These are phyloP conservation scores for Colletotrichum noveboracense DNA, from an alignment of 2,329 filamentous ascomycete species.

Conservation along the genomic window DNA sequence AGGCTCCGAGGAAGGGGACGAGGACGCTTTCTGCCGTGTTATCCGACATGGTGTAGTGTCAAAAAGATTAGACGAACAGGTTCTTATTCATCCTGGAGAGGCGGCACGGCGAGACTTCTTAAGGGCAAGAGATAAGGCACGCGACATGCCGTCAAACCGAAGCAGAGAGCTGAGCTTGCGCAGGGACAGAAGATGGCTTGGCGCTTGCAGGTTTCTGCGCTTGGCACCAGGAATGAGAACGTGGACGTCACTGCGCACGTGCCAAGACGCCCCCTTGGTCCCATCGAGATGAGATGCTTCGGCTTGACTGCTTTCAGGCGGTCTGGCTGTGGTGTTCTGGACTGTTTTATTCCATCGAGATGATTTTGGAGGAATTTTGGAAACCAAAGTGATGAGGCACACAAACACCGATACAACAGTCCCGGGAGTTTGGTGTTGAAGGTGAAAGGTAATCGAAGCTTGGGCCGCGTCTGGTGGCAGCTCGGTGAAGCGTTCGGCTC, in stretches of 20 bases:
- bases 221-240: conserved; percentile 6
- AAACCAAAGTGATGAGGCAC: background rate
- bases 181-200: conserved; percentile 2
- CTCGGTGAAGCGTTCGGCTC: background rate
- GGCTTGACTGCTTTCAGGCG: background rate
- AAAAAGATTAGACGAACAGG: background rate
- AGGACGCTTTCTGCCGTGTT: conserved; percentile 25
- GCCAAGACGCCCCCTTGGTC: background rate
- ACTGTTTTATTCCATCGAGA: background rate
- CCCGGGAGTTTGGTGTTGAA: background rate
- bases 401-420: background rate
- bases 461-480: rapidly evolving
- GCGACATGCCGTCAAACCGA: background rate
- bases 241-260: conserved; percentile 17
- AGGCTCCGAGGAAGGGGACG: conserved; percentile 46
- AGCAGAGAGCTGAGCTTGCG: background rate
- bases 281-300: background rate
- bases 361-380: background rate
- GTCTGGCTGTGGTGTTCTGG: background rate
- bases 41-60: conserved; percentile 1
- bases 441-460: background rate
- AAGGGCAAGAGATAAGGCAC: background rate
- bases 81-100: background rate
- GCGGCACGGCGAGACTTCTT: background rate
- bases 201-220: background rate